phyloP scores from a whole-genome alignment of 2,329 filamentous ascomycete genomes.

The Cladophialophora exuberans region DNA sequence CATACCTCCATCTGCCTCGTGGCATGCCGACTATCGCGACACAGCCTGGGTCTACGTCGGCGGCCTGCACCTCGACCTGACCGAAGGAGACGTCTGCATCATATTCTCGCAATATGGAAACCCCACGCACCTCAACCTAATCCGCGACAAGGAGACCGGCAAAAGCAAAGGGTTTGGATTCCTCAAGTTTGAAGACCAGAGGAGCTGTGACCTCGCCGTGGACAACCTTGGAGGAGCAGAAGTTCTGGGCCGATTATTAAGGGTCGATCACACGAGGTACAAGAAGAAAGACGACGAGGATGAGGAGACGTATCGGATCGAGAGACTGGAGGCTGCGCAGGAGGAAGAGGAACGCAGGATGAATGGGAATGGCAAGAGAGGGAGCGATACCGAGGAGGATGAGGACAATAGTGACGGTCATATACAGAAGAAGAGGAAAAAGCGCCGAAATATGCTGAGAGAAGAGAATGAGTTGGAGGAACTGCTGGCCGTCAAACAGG shows the following conservation, averaged over 20 bases:
- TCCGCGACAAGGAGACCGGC: constrained; percentile 92
- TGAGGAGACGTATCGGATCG: constrained; percentile 56
- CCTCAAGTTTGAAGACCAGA: constrained; percentile 97
- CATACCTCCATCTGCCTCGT: constrained; percentile 84
- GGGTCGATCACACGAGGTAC: constrained; percentile 92
- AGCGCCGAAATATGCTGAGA: constrained; percentile 60
- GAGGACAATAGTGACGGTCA: constrained; percentile 41
- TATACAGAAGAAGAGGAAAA: constrained; percentile 44
- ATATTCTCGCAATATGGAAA: constrained; percentile 98
- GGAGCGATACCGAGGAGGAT: constrained; percentile 49
- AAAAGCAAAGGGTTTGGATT: constrained; percentile 95
- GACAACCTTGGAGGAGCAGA: constrained; percentile 91
- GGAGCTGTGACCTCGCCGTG: constrained; percentile 92
- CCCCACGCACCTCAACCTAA: constrained; percentile 88
- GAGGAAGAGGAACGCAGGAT: constrained; percentile 21
- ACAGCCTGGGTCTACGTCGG: constrained; percentile 97
- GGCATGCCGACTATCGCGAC: constrained; percentile 97
- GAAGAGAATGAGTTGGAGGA: constrained; percentile 81
- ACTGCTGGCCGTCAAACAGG: constrained; percentile 60
- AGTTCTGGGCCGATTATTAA: constrained; percentile 76
- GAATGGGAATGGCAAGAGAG: constrained; percentile 43
- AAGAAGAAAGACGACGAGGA: constrained; percentile 72
- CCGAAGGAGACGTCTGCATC: constrained; percentile 92
- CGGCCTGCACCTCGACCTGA: constrained; percentile 86
- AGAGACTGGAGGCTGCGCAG: constrained; percentile 49